phyloP scores from a whole-genome alignment of 805 yeast genomes.

The Saccharomycopsis fermentans region DNA sequence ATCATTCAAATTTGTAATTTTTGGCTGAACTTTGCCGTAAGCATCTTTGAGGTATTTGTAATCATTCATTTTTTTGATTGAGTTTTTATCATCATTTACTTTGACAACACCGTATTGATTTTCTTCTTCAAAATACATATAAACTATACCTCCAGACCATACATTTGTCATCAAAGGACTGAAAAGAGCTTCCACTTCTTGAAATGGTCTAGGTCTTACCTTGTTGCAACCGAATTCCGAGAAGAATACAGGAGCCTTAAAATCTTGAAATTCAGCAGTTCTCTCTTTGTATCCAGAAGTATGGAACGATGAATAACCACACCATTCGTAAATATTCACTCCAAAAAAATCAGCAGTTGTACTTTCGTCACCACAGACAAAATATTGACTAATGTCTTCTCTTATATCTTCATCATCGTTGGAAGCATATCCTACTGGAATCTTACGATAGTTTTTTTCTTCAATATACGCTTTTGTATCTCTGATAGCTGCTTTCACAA shows the following conservation, averaged over 20 bases:
- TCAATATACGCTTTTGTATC: conserved; percentile 62
- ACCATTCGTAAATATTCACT: conserved; percentile 84
- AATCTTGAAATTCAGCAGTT: conserved; percentile 61
- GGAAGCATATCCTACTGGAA: conserved; percentile 78
- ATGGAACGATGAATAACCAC: conserved; percentile 53
- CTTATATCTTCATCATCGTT: conserved; percentile 65
- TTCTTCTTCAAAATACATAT: conserved; percentile 81
- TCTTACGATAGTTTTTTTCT: conserved; percentile 47
- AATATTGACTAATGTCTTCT: conserved; percentile 60
- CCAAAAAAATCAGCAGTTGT: conserved; percentile 79
- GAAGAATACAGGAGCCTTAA: conserved; percentile 74
- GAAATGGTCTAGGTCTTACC: conserved; percentile 62
- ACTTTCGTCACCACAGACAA: conserved; percentile 59
- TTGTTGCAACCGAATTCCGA: conserved; percentile 85
- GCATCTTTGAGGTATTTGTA: conserved; percentile 46
- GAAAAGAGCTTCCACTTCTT: conserved; percentile 63
- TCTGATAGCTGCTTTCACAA: conserved; percentile 75
- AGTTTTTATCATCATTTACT: conserved; percentile 30
- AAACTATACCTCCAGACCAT: conserved; percentile 92
- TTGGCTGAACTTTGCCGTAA: conserved; percentile 44
- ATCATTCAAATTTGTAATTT: conserved; percentile 25
- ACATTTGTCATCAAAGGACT: conserved; percentile 70
- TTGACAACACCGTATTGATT: conserved; percentile 76
- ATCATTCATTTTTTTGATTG: conserved; percentile 52
- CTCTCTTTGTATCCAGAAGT: conserved; percentile 60